Evolutionary conservation across 805 yeast genomes (phyloP).

Genomic region (Yarrowia sp.): DNA sequence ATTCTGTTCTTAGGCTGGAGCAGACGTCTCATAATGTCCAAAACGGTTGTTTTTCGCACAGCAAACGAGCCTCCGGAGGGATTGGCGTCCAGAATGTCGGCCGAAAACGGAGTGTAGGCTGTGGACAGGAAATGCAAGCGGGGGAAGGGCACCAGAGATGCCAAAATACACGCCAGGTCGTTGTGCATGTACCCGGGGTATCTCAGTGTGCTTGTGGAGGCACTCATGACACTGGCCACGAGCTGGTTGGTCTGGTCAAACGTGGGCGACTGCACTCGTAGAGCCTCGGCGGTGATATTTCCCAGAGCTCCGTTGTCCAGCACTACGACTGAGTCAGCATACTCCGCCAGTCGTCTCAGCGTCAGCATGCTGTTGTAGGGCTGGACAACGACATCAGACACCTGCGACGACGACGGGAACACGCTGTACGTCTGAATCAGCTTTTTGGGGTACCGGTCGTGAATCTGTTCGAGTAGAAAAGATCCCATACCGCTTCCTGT

Average conservation of each 20-base stretch:
- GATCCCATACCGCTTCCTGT: constrained; percentile 98
- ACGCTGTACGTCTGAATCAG: constrained; percentile 84
- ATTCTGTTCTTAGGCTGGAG: constrained; percentile 78
- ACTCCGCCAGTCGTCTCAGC: constrained; percentile 77
- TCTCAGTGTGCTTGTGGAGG: constrained; percentile 84
- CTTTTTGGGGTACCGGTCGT: constrained; percentile 84
- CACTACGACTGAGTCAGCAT: constrained; percentile 86
- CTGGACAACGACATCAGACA: constrained; percentile 96
- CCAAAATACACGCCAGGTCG: constrained; percentile 78
- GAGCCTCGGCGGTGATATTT: constrained; percentile 68
- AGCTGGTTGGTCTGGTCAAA: constrained; percentile 83
- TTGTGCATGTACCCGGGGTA: constrained; percentile 93
- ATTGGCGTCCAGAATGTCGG: constrained; percentile 52
- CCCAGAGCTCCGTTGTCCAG: constrained; percentile 88
- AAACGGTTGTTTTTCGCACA: constrained; percentile 74
- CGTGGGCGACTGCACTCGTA: constrained; percentile 65
- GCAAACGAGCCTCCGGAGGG: constrained; percentile 63
- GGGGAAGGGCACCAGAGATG: constrained; percentile 86
- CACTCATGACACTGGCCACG: constrained; percentile 82
- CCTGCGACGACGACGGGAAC: constrained; percentile 78
- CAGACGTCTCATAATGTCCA: constrained; percentile 84
- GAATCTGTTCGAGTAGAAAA: constrained; percentile 72
- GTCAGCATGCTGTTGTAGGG: constrained; percentile 92
- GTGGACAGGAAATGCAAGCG: constrained; percentile 77
- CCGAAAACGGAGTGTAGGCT: constrained; percentile 71